phyloP scores from a whole-genome alignment of 2,329 filamentous ascomycete genomes.

The Calonectria honghensis region DNA sequence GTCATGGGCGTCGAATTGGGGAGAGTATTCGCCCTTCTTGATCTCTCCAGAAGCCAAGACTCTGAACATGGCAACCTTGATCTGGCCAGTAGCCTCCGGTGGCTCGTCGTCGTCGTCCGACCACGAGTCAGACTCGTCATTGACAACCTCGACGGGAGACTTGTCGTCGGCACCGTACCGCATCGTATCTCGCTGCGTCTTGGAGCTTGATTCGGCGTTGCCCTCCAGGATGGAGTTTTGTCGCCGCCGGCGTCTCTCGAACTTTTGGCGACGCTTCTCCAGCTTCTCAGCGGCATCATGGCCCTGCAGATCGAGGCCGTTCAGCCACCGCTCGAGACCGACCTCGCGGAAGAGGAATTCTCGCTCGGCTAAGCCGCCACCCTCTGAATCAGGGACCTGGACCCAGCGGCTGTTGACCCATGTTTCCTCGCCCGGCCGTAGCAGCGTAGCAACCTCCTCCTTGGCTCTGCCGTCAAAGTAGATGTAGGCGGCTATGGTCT shows the following conservation, averaged over 20 bases:
- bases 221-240: slow-evolving; percentile 70
- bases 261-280: slow-evolving; percentile 90
- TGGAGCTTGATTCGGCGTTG: slow-evolving; percentile 64
- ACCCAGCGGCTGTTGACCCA: slow-evolving; percentile 99
- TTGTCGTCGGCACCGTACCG: slow-evolving; percentile 87
- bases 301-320: slow-evolving; percentile 95
- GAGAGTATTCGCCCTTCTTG: slow-evolving; percentile 97
- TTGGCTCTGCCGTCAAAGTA: slow-evolving; percentile 98
- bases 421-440: slow-evolving; percentile 95
- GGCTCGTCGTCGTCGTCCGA: slow-evolving; percentile 90
- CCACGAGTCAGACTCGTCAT: slow-evolving; percentile 83
- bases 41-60: slow-evolving; percentile 97
- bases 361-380: slow-evolving; percentile 94
- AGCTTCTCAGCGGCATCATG: slow-evolving; percentile 93
- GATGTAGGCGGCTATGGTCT: slow-evolving; percentile 98
- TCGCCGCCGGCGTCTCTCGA: slow-evolving; percentile 80
- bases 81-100: slow-evolving; percentile 95
- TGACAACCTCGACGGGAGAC: slow-evolving; percentile 81
- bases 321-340: slow-evolving; percentile 95
- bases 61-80: slow-evolving; percentile 97
- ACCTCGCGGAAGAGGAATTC: slow-evolving; percentile 99
- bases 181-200: slow-evolving; percentile 74
- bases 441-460: slow-evolving; percentile 95
- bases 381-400: slow-evolving; percentile 91
- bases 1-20: slow-evolving; percentile 97